Conservation (phyloP, 306 rosid species). For the Cicer bijugum region DNA sequence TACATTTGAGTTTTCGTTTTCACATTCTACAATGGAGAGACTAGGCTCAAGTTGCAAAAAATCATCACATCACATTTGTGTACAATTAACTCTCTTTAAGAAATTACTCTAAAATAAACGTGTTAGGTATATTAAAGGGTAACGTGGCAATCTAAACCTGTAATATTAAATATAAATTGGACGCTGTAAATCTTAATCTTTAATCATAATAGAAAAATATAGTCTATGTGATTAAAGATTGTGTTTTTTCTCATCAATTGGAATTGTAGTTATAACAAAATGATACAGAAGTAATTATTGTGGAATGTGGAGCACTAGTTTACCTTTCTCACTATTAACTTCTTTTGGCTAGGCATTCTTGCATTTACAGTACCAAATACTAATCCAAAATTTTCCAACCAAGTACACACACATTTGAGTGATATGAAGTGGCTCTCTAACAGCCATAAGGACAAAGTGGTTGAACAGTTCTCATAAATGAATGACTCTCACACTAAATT, state of each 20-base stretch:
- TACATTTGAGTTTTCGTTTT: slow-evolving; percentile 3
- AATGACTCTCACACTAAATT: slow-evolving; percentile 23
- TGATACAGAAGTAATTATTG: neutral
- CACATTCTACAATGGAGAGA: slow-evolving; percentile 2
- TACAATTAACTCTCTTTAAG: neutral
- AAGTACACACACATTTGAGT: slow-evolving; percentile 19
- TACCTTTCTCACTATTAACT: slow-evolving; percentile 5
- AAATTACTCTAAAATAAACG: neutral
- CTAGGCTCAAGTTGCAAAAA: slow-evolving; percentile 15
- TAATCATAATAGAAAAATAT: too few relatives aligned
- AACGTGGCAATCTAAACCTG: too few relatives aligned
- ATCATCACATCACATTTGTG: slow-evolving; percentile 14
- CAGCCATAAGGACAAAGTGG: slow-evolving; percentile 27
- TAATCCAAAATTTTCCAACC: neutral
- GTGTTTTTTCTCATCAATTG: too few relatives aligned
- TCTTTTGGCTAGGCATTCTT: slow-evolving; percentile 3
- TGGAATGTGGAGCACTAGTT: slow-evolving; percentile 9
- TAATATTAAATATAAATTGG: too few relatives aligned
- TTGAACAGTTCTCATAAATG: slow-evolving; percentile 30
- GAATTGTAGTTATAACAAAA: neutral
- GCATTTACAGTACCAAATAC: neutral
- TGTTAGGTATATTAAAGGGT: too few relatives aligned
- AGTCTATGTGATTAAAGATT: too few relatives aligned
- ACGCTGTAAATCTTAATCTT: too few relatives aligned
- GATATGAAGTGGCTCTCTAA: slow-evolving; percentile 38